Percentiles rank a stretch among this genome's conserved stretches.
Evolutionary conservation across 495 filamentous ascomycete species (phyloP).

Genomic region (Chaetomium fimeti): DNA sequence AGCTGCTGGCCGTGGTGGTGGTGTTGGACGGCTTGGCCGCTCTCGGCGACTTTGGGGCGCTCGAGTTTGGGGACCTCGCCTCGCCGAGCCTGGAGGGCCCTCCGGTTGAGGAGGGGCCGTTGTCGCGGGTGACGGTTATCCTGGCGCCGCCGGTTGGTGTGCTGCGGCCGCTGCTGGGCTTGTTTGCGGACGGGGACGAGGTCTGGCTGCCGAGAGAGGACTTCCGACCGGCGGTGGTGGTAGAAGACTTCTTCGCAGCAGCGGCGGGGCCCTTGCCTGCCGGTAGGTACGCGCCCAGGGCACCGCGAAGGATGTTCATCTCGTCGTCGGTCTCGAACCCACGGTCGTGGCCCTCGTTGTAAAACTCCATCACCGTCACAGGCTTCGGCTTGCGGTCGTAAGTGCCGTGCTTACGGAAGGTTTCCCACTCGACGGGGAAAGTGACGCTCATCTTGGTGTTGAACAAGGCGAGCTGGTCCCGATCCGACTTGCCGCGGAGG

Average conservation of each 20-base stretch:
- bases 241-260: background rate
- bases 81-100: no score
- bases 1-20: no score
- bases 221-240: background rate
- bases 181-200: no score
- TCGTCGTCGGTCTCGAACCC: background rate
- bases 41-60: no score
- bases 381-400: background rate
- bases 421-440: constrained; percentile 4
- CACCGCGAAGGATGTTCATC: constrained; percentile 12
- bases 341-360: background rate
- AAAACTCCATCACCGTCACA: constrained; percentile 4
- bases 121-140: no score
- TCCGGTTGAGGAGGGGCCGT: no score
- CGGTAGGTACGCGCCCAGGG: background rate
- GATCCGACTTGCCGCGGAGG: background rate
- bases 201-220: no score
- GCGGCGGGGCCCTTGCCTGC: no score
- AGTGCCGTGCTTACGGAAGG: background rate
- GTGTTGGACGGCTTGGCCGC: no score
- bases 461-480: constrained; percentile 1
- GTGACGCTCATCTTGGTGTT: background rate
- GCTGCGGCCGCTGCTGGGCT: no score
- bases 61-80: no score
- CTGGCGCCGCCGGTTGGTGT: no score